Conservation (phyloP, 331 rosid genomes). For the Malus hybrid region DNA sequence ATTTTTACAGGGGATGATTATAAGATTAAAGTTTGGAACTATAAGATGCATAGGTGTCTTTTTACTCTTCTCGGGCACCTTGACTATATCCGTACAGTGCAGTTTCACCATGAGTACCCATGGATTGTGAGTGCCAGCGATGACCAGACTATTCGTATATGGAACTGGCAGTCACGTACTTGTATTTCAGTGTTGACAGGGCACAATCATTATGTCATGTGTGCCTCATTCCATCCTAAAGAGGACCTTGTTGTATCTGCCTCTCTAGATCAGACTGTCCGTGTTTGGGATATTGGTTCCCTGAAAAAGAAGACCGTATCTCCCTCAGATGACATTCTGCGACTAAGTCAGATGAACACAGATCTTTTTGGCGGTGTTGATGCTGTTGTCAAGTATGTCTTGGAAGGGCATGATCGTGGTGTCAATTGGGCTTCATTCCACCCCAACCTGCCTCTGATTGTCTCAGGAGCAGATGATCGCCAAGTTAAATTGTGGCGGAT, state of each 20-base stretch:
- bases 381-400: conserved; percentile 87
- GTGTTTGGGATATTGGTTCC: conserved; percentile 97
- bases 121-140: conserved; percentile 99
- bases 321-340: conserved; percentile 84
- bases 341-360: conserved; percentile 88
- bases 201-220: conserved; percentile 97
- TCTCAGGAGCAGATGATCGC: conserved; percentile 98
- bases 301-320: conserved; percentile 85
- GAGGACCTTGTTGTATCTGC: conserved; percentile 96
- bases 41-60: conserved; percentile 89
- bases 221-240: conserved; percentile 89
- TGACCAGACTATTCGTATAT: conserved; percentile 94
- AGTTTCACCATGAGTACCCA: conserved; percentile 91
- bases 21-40: conserved; percentile 98
- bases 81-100: conserved; percentile 92
- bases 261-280: conserved; percentile 94
- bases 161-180: conserved; percentile 99
- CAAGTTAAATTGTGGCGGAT: conserved; percentile 96
- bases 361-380: conserved; percentile 95
- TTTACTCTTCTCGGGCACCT: conserved; percentile 96
- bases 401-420: conserved; percentile 99
- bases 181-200: conserved; percentile 93
- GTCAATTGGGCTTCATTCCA: conserved; percentile 99
- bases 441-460: conserved; percentile 86
- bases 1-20: conserved; percentile 83